These are phyloP conservation scores for Verticillium dahliae DNA, from an alignment of 2,329 filamentous ascomycete species.

Conservation along the genomic window DNA sequence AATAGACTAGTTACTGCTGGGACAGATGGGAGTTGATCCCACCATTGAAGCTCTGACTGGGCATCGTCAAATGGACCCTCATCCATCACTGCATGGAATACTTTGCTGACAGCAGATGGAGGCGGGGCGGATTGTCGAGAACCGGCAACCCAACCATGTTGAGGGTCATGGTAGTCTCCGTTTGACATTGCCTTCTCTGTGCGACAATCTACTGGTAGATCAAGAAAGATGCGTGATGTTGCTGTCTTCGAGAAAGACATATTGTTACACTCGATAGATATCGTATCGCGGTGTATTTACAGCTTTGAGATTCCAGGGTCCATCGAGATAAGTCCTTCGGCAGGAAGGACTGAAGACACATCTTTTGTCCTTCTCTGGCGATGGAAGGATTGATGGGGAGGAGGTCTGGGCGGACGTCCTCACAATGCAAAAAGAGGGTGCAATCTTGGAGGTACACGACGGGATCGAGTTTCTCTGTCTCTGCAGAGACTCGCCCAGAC, in stretches of 20 bases:
- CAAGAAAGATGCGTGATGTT: background rate
- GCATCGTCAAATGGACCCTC: constrained; percentile 15
- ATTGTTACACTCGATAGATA: constrained; percentile 7
- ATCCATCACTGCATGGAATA: constrained; percentile 15
- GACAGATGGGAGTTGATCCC: constrained; percentile 17
- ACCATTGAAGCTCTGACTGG: constrained; percentile 15
- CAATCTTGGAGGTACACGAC: no score
- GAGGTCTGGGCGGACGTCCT: no score
- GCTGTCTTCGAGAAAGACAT: no score
- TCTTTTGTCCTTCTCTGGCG: no score
- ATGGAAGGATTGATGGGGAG: no score
- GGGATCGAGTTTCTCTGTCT: no score
- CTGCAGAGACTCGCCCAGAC: no score
- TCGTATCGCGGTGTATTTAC: background rate
- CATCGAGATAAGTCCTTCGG: no score
- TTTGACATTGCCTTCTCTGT: background rate
- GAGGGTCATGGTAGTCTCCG: constrained; percentile 5
- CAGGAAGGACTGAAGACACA: no score
- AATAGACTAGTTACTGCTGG: constrained; percentile 21
- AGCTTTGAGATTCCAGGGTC: no score
- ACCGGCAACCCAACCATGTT: constrained; percentile 16
- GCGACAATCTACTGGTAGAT: constrained; percentile 3
- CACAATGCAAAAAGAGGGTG: no score
- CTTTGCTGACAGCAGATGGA: constrained; percentile 9
- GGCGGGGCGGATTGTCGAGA: constrained; percentile 10